phyloP scores from a whole-genome alignment of 2,329 filamentous ascomycete species.

The Talaromyces sp. region DNA sequence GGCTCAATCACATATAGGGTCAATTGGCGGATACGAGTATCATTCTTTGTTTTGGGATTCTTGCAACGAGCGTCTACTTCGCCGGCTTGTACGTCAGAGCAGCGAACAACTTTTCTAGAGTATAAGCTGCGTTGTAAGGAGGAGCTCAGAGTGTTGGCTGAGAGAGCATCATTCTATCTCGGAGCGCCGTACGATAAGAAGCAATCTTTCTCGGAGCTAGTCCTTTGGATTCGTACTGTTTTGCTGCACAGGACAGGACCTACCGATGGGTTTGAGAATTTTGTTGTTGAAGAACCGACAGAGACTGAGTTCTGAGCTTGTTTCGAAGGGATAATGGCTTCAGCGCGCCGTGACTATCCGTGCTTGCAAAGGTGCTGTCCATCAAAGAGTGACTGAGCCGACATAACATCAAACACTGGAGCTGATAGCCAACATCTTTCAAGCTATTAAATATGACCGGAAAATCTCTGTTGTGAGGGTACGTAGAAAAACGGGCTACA shows the following conservation, averaged over 20 bases:
- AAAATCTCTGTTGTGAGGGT: neutral
- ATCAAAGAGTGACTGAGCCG: neutral
- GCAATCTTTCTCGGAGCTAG: neutral
- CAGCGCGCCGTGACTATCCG: neutral
- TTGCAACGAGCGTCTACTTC: neutral
- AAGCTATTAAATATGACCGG: neutral
- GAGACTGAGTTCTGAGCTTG: neutral
- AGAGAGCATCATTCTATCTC: neutral
- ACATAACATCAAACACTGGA: neutral
- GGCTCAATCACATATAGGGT: neutral
- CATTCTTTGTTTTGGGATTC: neutral
- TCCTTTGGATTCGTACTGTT: neutral
- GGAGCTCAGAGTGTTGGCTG: neutral
- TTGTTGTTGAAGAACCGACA: neutral
- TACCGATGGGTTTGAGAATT: neutral
- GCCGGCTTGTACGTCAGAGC: neutral
- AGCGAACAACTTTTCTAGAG: neutral
- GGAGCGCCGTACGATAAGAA: neutral
- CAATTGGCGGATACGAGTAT: slow-evolving; percentile 2
- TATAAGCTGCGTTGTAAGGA: neutral
- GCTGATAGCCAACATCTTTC: neutral
- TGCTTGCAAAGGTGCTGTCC: neutral
- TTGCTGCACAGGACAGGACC: neutral
- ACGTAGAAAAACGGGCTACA: neutral
- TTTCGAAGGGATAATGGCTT: neutral